phyloP scores from a whole-genome alignment of 2,329 filamentous ascomycete genomes.

The Leptodontidium sp. region DNA sequence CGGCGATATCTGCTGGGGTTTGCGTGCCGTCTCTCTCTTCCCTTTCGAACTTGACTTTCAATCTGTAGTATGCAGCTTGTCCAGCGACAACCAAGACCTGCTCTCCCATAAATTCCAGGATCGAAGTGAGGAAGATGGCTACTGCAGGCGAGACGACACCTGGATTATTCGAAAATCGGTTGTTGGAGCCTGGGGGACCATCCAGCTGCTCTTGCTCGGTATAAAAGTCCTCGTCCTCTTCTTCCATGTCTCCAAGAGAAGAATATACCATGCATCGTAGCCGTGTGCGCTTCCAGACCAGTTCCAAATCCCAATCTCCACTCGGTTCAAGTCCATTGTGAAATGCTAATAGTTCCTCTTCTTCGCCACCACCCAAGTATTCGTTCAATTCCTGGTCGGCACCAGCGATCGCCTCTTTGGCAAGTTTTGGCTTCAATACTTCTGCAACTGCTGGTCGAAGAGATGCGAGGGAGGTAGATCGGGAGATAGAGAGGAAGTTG shows the following conservation, averaged over 20 bases:
- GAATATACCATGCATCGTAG: constrained; percentile 98
- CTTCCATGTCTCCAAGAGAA: constrained; percentile 93
- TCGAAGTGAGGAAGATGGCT: constrained; percentile 94
- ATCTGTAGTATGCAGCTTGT: constrained; percentile 79
- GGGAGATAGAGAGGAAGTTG: constrained; percentile 82
- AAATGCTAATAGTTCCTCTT: constrained; percentile 71
- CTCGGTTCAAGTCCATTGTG: constrained; percentile 58
- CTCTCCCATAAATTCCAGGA: constrained; percentile 93
- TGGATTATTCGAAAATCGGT: constrained; percentile 60
- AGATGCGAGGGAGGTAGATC: constrained; percentile 77
- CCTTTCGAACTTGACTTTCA: constrained; percentile 65
- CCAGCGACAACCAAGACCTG: constrained; percentile 88
- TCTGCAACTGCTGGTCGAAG: constrained; percentile 86
- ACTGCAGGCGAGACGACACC: constrained; percentile 86
- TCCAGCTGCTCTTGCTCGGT: constrained; percentile 80
- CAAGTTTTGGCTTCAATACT: constrained; percentile 88
- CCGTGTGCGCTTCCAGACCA: constrained; percentile 92
- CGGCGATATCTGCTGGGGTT: constrained; percentile 58
- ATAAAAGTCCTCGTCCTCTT: constrained; percentile 93
- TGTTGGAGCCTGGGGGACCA: constrained; percentile 63
- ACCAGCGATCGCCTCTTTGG: constrained; percentile 81
- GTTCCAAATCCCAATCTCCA: constrained; percentile 85
- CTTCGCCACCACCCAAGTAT: constrained; percentile 81
- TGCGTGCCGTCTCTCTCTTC: constrained; percentile 61
- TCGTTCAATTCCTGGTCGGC: constrained; percentile 89